Conservation (phyloP, 768 basidiomycete genomes). For the Cantharellus anzutake region DNA sequence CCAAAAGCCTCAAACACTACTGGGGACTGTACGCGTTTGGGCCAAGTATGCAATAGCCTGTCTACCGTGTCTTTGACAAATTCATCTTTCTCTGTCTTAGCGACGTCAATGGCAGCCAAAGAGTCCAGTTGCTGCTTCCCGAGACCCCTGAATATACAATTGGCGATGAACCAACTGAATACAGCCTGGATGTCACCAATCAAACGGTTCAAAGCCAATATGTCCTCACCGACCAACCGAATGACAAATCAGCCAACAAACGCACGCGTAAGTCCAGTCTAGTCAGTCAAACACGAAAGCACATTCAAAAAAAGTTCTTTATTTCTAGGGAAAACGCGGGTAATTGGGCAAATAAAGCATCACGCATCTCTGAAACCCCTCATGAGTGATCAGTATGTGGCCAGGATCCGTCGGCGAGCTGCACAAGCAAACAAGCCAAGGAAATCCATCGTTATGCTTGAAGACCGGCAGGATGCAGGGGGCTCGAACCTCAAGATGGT, state of each 20-base stretch:
- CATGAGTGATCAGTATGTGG: constrained; percentile 7
- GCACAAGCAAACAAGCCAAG: constrained; percentile 8
- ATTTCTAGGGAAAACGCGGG: constrained; percentile 1
- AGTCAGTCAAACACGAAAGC: neutral
- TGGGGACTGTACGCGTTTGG: constrained; percentile 22
- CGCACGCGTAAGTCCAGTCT: constrained; percentile 1
- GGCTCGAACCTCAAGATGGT: constrained; percentile 8
- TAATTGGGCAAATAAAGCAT: constrained; percentile 6
- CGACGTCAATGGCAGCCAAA: neutral
- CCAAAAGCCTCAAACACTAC: constrained; percentile 16
- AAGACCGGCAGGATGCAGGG: constrained; percentile 4
- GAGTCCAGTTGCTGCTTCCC: neutral
- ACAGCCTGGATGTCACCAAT: constrained; percentile 19
- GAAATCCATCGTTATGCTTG: constrained; percentile 6
- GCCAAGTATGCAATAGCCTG: neutral
- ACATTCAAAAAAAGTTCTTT: neutral
- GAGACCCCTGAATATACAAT: constrained; percentile 11
- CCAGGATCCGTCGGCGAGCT: constrained; percentile 7
- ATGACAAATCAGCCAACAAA: constrained; percentile 10
- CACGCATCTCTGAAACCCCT: constrained; percentile 6
- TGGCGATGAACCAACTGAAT: constrained; percentile 13
- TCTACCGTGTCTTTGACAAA: neutral
- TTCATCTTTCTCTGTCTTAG: neutral
- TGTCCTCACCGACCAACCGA: constrained; percentile 14
- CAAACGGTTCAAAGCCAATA: constrained; percentile 14